phyloP scores from a whole-genome alignment of 129 eudicot species.

The Helianthus annuus region DNA sequence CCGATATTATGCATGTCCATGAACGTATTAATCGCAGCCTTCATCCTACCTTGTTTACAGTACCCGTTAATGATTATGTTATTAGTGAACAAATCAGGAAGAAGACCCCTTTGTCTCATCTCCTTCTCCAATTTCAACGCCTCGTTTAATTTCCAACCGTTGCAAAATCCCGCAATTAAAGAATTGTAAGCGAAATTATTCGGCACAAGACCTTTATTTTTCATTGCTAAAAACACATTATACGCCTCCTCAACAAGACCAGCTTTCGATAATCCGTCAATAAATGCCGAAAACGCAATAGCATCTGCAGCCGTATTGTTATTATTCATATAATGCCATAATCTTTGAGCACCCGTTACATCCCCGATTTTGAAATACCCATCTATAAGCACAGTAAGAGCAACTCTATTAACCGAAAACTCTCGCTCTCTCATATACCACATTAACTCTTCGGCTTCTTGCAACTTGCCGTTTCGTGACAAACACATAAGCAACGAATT shows the following conservation, averaged over 20 bases:
- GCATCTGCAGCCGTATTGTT: conserved; percentile 69
- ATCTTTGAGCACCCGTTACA: conserved; percentile 60
- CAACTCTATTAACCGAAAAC: conserved; percentile 61
- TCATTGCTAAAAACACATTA: conserved; percentile 56
- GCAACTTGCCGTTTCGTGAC: conserved; percentile 60
- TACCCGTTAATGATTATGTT: conserved; percentile 81
- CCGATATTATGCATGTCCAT: conserved; percentile 57
- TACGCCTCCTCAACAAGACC: conserved; percentile 71
- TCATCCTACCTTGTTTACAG: conserved; percentile 85
- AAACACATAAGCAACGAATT: conserved; percentile 75
- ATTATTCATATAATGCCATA: conserved; percentile 69
- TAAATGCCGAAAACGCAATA: conserved; percentile 75
- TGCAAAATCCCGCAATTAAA: conserved; percentile 70
- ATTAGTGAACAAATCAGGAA: conserved; percentile 68
- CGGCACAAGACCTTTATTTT: conserved; percentile 64
- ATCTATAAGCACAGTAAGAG: conserved; percentile 78
- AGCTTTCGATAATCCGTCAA: conserved; percentile 72
- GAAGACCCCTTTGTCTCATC: conserved; percentile 70
- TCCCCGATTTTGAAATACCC: conserved; percentile 71
- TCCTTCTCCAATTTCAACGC: conserved; percentile 73
- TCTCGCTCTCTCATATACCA: conserved; percentile 56
- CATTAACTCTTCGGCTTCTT: conserved; percentile 68
- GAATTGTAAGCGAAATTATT: conserved; percentile 85
- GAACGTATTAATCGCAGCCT: conserved; percentile 60
- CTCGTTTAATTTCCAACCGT: conserved; percentile 46